Percentiles rank a stretch among this genome's conserved stretches.
Evolutionary conservation across 441 rosid species (phyloP).

Genomic region (Corymbia citriodora): DNA sequence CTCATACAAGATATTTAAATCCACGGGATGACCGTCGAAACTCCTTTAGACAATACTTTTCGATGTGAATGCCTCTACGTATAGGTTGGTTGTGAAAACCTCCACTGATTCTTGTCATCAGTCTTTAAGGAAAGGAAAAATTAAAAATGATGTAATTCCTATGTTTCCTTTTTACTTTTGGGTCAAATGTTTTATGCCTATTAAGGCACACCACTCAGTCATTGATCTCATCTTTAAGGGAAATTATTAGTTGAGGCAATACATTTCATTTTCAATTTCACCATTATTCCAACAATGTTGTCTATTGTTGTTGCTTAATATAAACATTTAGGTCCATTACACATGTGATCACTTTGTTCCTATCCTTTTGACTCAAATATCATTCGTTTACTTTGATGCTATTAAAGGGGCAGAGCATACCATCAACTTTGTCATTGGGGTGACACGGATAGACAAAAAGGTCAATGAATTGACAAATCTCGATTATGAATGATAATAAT

Average conservation of each 20-base stretch:
- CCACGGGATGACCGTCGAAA: neutral
- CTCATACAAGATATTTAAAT: neutral
- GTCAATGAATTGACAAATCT: no score
- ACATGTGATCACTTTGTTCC: no score
- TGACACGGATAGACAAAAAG: neutral
- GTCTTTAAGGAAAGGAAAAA: neutral
- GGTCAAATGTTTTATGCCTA: fast-evolving
- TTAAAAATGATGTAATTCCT: neutral
- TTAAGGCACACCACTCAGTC: fast-evolving
- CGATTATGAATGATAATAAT: no score
- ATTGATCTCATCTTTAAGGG: neutral
- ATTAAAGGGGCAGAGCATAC: neutral
- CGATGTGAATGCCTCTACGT: neutral
- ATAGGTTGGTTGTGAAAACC: neutral
- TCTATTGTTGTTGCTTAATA: no score
- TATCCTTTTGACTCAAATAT: fast-evolving
- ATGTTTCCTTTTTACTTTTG: neutral
- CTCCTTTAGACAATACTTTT: neutral
- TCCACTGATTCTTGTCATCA: neutral
- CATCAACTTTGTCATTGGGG: neutral
- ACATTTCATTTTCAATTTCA: no score
- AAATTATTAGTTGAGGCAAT: no score
- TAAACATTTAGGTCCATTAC: no score
- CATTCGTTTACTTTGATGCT: no score
- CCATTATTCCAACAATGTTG: fast-evolving